Evolutionary conservation across 768 basidiomycete species (phyloP).

Genomic region (Naematelia aurantialba): DNA sequence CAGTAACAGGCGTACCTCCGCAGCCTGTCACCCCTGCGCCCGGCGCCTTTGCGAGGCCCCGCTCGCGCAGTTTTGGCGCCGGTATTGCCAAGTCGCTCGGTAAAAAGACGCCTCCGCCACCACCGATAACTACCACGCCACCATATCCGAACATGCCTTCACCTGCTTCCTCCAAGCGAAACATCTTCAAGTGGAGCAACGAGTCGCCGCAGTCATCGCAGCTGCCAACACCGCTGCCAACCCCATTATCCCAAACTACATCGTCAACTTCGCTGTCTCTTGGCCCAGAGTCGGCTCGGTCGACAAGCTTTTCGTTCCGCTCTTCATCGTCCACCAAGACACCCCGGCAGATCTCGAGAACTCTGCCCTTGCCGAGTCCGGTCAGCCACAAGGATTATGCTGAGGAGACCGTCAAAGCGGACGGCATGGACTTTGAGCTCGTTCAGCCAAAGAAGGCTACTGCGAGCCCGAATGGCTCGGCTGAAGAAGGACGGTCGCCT

Average conservation of each 20-base stretch:
- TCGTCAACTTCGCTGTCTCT: not conserved
- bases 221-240: constrained; percentile 10
- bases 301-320: constrained; percentile 33
- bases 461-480: not conserved
- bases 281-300: constrained; percentile 26
- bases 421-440: constrained; percentile 44
- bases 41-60: constrained; percentile 3
- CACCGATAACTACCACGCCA: constrained; percentile 27
- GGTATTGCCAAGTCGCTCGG: constrained; percentile 27
- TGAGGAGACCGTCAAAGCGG: constrained; percentile 43
- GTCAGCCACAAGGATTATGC: constrained; percentile 39
- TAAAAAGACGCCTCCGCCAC: constrained; percentile 15
- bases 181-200: not conserved
- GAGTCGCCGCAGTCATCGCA: constrained; percentile 4
- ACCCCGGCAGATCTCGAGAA: constrained; percentile 15
- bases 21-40: not conserved
- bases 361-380: constrained; percentile 21
- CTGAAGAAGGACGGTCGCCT: not conserved
- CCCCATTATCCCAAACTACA: not conserved
- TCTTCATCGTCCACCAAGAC: constrained; percentile 21
- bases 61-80: constrained; percentile 36
- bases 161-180: not conserved
- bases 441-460: constrained; percentile 27
- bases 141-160: constrained; percentile 12
- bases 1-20: not conserved